Conservation (phyloP, 306 rosid species). For the Gastrolobium bilobum region DNA sequence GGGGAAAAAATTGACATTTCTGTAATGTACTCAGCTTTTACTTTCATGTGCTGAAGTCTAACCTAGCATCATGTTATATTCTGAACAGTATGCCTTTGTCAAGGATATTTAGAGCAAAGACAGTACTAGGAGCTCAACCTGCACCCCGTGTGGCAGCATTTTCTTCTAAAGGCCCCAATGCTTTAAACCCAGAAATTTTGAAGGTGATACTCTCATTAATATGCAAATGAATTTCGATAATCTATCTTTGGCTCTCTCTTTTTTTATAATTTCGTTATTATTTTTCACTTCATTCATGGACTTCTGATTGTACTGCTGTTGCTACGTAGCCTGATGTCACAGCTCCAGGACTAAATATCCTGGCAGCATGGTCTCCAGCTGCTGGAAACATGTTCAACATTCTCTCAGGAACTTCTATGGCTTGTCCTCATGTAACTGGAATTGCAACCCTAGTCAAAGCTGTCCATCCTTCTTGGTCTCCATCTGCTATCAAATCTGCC, state of each 20-base stretch:
- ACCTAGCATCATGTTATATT: slow-evolving; percentile 23
- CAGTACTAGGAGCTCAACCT: slow-evolving; percentile 69
- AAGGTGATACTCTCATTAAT: slow-evolving; percentile 62
- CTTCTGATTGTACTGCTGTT: slow-evolving; percentile 46
- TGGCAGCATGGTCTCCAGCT: slow-evolving; percentile 93
- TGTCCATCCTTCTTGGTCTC: slow-evolving; percentile 86
- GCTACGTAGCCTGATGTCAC: slow-evolving; percentile 77
- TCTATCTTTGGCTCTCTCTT: background rate
- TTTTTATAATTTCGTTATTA: background rate
- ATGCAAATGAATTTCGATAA: background rate
- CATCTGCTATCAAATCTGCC: slow-evolving; percentile 87
- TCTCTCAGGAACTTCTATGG: slow-evolving; percentile 89
- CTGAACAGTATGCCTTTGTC: slow-evolving; percentile 65
- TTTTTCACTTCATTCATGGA: slow-evolving; percentile 25
- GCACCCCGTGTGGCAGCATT: slow-evolving; percentile 87
- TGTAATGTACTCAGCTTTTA: slow-evolving; percentile 27
- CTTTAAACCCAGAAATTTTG: slow-evolving; percentile 83
- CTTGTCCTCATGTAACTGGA: slow-evolving; percentile 90
- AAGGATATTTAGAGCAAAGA: slow-evolving; percentile 71
- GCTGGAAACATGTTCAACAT: slow-evolving; percentile 67
- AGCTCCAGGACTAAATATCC: slow-evolving; percentile 91
- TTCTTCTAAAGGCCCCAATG: slow-evolving; percentile 87
- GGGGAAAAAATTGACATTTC: background rate
- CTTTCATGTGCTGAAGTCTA: slow-evolving; percentile 33
- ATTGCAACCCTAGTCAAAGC: slow-evolving; percentile 88